Conservation (phyloP, 495 filamentous ascomycete species). For the Tuber microsphaerosporum region DNA sequence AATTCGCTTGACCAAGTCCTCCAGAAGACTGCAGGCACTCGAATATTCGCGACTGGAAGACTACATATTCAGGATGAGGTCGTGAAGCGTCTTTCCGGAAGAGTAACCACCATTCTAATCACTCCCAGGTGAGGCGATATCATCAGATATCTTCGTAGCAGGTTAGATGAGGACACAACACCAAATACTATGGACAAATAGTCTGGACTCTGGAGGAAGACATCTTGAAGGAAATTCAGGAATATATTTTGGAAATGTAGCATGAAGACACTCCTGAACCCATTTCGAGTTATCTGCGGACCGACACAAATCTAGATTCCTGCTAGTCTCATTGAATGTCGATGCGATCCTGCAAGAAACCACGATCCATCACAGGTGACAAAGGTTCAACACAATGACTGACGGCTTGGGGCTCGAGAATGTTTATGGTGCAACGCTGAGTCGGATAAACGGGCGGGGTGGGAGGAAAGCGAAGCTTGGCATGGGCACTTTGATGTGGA, state of each 20-base stretch:
- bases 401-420: not conserved
- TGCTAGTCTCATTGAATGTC: not conserved
- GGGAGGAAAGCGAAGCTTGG: not conserved
- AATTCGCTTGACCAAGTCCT: not conserved
- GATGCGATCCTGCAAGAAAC: not conserved
- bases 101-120: not conserved
- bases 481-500: not conserved
- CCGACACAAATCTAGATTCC: not conserved
- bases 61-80: not conserved
- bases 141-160: not conserved
- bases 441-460: not conserved
- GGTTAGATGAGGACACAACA: not conserved
- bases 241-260: not conserved
- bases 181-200: not conserved
- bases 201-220: not conserved
- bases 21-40: not conserved
- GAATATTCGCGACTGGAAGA: not conserved
- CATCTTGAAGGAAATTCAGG: not conserved
- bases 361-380: not conserved
- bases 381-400: not conserved
- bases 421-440: not conserved
- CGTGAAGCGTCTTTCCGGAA: not conserved
- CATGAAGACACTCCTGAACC: no score
- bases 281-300: not conserved
- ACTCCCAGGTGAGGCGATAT: not conserved